Base-by-base conservation (phyloP, 139 green algal species). In the Asterochloris erici region DNA sequence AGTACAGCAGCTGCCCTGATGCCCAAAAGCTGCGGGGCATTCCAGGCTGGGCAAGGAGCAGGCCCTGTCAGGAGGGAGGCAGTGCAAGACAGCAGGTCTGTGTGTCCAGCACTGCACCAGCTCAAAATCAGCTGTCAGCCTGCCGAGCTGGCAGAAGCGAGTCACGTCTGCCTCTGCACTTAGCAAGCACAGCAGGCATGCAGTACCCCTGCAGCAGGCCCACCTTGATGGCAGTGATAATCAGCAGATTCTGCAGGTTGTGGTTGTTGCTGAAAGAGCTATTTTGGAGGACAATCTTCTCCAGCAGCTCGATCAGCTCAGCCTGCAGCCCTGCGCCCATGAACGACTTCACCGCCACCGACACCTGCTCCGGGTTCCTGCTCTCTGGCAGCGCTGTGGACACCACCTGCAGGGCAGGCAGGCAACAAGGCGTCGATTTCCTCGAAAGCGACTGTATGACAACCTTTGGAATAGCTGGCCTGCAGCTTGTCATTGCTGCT, bases 241-340 rank as follows among this genome's bases (percentile, higher is more conserved):
- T 95, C 78, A 99, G 93, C 89, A 99, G 93, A 88, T 99, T 99
- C 88, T 99, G 95, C 90, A 99, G 93, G 94, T 99, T 99, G 81
- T 97, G 95, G 89, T 99, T 99, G 90, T 95, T 97, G 86, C 85
- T 94, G 94, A 99, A 99, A 61, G 94, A 94, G 66, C 87, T 94
- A 91, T 98, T 98, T 89, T 98, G 96, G 73, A 99, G 93, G 84
- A 99, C 97, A 83, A 99, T 99, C 96, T 99, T 99, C 92, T 99
- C 97, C 84, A 99, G 93, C 85, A 99, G 92, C 91, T 99, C 97
- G 69, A 99, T 99, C 26, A 99, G 93, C 91, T 99, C 96, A 24
- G 91, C 81, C 84, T 98, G 96, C 89, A 99, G 90, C 84, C 97
- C 95, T 29, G 93, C 94, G 60, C 90, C 91, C 95, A 99, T 99